A percentile compares a stretch with the other conserved stretches of the same genome.
Evolutionary conservation across 495 filamentous ascomycete species (phyloP).

Genomic region (Aspergillus nidulans): DNA sequence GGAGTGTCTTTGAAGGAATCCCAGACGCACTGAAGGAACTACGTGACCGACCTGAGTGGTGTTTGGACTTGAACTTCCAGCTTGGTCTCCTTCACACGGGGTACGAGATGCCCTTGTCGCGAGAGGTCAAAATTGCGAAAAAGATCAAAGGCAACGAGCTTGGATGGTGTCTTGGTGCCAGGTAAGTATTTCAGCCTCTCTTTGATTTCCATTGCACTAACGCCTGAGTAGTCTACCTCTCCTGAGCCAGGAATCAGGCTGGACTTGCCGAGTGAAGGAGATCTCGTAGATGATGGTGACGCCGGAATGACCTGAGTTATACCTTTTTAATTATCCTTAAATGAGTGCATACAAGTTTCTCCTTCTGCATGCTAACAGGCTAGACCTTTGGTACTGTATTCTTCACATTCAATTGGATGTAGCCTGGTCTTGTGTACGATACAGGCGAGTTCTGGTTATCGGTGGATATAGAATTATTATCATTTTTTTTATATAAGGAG

Average conservation of each 20-base stretch:
- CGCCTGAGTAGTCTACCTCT: conserved; percentile 60
- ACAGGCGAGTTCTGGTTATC: conserved; percentile 11
- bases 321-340: conserved; percentile 22
- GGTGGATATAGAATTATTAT: conserved; percentile 3
- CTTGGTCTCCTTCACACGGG: conserved; percentile 86
- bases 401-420: conserved; percentile 2
- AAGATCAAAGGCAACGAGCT: conserved; percentile 96
- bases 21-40: conserved; percentile 70
- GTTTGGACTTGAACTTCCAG: conserved; percentile 95
- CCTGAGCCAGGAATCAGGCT: conserved; percentile 66
- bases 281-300: conserved; percentile 38
- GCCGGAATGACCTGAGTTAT: conserved; percentile 14
- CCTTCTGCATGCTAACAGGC: conserved; percentile 21
- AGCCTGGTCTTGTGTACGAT: conserved; percentile 19
- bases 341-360: conserved; percentile 30
- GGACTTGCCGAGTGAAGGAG: conserved; percentile 69
- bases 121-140: conserved; percentile 96
- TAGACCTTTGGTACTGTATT: conserved; percentile 19
- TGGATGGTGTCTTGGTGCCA: conserved; percentile 96
- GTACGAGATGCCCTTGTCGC: conserved; percentile 94
- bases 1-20: conserved; percentile 73
- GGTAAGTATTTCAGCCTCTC: conserved; percentile 49
- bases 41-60: conserved; percentile 75
- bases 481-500: too few relatives aligned
- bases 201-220: conserved; percentile 26